Percentiles rank a stretch among this genome's conserved stretches.
Conservation (phyloP, 1,139 yeast genomes). For the Yamadazyma spencermartinsiae region DNA sequence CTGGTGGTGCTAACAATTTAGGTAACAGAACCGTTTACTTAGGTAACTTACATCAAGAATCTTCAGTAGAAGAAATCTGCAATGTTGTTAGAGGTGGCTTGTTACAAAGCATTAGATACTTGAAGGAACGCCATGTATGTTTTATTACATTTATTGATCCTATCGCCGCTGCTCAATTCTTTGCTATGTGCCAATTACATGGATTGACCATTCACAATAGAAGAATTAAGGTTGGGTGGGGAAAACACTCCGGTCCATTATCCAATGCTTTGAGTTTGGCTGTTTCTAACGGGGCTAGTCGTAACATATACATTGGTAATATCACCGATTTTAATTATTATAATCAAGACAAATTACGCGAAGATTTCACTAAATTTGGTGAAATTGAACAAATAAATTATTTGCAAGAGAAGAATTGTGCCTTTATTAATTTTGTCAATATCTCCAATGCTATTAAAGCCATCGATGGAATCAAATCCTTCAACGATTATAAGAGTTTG, state of each 20-base stretch:
- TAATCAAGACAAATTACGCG: slow-evolving; percentile 54
- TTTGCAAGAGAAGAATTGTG: slow-evolving; percentile 77
- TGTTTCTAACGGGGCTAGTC: slow-evolving; percentile 90
- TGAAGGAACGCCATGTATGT: slow-evolving; percentile 83
- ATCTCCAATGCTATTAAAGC: slow-evolving; percentile 84
- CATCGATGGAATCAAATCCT: slow-evolving; percentile 58
- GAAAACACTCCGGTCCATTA: slow-evolving; percentile 88
- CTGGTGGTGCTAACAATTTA: slow-evolving; percentile 75
- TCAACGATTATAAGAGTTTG: slow-evolving; percentile 55
- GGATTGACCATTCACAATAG: slow-evolving; percentile 80
- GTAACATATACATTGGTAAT: slow-evolving; percentile 87
- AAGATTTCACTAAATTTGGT: slow-evolving; percentile 74
- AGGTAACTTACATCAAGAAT: slow-evolving; percentile 83
- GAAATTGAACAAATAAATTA: slow-evolving; percentile 79
- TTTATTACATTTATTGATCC: slow-evolving; percentile 91
- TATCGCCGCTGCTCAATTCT: slow-evolving; percentile 90
- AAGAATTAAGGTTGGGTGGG: slow-evolving; percentile 92
- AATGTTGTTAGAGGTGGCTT: slow-evolving; percentile 93
- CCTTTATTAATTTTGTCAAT: slow-evolving; percentile 76
- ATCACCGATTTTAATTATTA: slow-evolving; percentile 50
- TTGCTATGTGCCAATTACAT: slow-evolving; percentile 81
- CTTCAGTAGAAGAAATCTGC: slow-evolving; percentile 89
- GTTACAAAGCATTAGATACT: slow-evolving; percentile 68
- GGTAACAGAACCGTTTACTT: slow-evolving; percentile 92
- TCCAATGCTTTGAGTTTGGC: slow-evolving; percentile 80